These are phyloP conservation scores for Quercus bicolor DNA, from an alignment of 306 rosid species.

Conservation along the genomic window DNA sequence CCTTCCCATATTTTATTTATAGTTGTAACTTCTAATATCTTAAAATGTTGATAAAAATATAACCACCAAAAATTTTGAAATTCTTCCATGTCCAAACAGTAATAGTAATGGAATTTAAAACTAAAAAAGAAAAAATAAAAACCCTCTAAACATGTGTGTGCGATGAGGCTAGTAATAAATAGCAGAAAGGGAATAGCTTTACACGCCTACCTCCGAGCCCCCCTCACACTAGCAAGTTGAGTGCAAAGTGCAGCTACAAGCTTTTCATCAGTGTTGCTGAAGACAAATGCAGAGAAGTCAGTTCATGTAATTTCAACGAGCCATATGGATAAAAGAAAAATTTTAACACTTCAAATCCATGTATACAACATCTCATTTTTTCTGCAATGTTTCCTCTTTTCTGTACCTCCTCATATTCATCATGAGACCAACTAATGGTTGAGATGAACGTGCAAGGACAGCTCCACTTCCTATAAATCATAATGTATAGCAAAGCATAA, in stretches of 20 bases:
- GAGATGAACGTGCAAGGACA: constrained; percentile 97
- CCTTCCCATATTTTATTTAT: too few species aligned
- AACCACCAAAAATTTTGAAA: too few species aligned
- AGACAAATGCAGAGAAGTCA: constrained; percentile 18
- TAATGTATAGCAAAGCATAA: constrained; percentile 17
- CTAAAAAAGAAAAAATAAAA: not conserved
- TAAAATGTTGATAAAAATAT: too few species aligned
- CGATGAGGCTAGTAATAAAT: not conserved
- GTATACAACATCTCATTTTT: not conserved
- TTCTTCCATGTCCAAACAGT: too few species aligned
- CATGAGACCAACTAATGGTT: constrained; percentile 96
- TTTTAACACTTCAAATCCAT: not conserved
- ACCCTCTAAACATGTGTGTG: too few species aligned
- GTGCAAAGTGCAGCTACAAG: constrained; percentile 87
- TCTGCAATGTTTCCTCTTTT: not conserved
- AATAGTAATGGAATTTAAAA: too few species aligned
- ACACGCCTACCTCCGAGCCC: constrained; percentile 52
- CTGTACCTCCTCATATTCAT: constrained; percentile 95
- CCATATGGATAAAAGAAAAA: not conserved
- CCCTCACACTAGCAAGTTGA: constrained; percentile 43
- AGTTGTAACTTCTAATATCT: too few species aligned
- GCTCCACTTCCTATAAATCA: constrained; percentile 75
- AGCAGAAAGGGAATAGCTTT: not conserved
- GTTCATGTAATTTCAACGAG: not conserved
- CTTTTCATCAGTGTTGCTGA: constrained; percentile 88